Evolutionary conservation across 1,284 basidiomycete genomes (phyloP).

Genomic region (Trametes sp.): DNA sequence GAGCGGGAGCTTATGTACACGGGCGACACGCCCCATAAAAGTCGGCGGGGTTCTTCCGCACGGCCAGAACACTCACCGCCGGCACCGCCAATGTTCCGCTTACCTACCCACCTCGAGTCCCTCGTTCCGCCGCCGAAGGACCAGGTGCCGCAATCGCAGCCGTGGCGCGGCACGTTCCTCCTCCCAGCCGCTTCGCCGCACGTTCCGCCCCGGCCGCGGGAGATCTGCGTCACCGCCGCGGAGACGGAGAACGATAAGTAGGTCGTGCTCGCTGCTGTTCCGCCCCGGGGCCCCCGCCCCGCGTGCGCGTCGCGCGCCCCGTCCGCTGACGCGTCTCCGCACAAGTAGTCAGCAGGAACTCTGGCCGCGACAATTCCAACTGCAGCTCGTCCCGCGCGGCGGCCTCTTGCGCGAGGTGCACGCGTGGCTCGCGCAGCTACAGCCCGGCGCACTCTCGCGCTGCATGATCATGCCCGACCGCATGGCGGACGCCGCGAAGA

Average conservation of each 20-base stretch:
- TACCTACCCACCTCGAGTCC: constrained; percentile 65
- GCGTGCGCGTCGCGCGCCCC: not conserved
- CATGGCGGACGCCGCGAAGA: constrained; percentile 54
- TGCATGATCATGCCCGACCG: constrained; percentile 71
- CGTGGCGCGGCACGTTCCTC: constrained; percentile 64
- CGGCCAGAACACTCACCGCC: constrained; percentile 28
- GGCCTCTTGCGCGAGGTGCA: constrained; percentile 56
- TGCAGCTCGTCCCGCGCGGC: constrained; percentile 51
- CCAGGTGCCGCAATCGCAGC: constrained; percentile 49
- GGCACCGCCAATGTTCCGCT: constrained; percentile 51
- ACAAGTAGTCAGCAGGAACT: constrained; percentile 45
- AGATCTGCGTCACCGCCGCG: constrained; percentile 64
- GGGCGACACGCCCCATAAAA: constrained; percentile 30
- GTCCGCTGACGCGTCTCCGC: constrained; percentile 18
- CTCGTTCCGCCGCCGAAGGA: constrained; percentile 60
- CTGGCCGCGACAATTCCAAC: constrained; percentile 62
- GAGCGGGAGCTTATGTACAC: constrained; percentile 28
- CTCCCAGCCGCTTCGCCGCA: constrained; percentile 48
- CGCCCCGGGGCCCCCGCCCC: too few relatives aligned
- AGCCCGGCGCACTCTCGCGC: constrained; percentile 50
- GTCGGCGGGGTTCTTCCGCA: constrained; percentile 25
- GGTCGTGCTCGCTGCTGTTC: too few relatives aligned
- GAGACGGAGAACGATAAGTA: constrained; percentile 75
- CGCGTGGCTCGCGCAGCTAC: constrained; percentile 53
- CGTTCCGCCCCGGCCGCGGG: constrained; percentile 46